Evolutionary conservation across 305 asterid species (phyloP), one percentile per base, ranked within the genome.

Genomic region (Solanum chacoense): DNA sequence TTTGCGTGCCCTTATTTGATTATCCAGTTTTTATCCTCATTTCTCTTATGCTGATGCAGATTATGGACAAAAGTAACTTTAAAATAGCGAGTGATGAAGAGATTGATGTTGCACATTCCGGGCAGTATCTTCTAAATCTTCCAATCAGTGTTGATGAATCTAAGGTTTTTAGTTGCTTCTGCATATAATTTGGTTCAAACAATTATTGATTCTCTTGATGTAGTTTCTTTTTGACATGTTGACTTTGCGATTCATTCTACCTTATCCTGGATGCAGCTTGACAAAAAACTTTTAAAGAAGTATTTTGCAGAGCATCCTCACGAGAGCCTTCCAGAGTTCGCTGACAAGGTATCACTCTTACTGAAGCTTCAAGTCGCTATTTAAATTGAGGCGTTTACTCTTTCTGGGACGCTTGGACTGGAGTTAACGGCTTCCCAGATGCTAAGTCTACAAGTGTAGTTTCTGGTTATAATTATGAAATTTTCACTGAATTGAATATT

Each of bases 111-210:
- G 99, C 99, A 65, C 98, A 91, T 26, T 94, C 98, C 1, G 99
- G 98, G 86, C 98, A 97, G 85, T 97, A 97, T 95, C 99, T 97
- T 85, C 96, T 97, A 87, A 94, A 97, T 93, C 98, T 97, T 91
- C 99, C 99, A 50, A 97, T 97, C 87, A 87, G 94, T 50, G 99
- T 97, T 40, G 99, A 97, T 92, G 98, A 95, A 85, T 94, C 98
- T 78, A 97, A 97, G 99, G 99, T 96, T 55, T 77, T 88, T 88
- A 31, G 87, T 24, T 84, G 74, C 87, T 84, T 55, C 22, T 28
- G 20, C 87, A 84, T 84, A 83, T 55, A 31, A 22, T 84, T 84
- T 84, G n/a, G 87, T 84, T 32, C 45, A 72, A 59, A 55, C 87
- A 55, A 50, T 55, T 83, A 83, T 20, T 83, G 74, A 31, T 26